A percentile compares a stretch with the other conserved stretches of the same genome.
These are phyloP conservation scores for Bremia lactucae DNA, from an alignment of 352 stramenopile genomes.

Conservation along the genomic window DNA sequence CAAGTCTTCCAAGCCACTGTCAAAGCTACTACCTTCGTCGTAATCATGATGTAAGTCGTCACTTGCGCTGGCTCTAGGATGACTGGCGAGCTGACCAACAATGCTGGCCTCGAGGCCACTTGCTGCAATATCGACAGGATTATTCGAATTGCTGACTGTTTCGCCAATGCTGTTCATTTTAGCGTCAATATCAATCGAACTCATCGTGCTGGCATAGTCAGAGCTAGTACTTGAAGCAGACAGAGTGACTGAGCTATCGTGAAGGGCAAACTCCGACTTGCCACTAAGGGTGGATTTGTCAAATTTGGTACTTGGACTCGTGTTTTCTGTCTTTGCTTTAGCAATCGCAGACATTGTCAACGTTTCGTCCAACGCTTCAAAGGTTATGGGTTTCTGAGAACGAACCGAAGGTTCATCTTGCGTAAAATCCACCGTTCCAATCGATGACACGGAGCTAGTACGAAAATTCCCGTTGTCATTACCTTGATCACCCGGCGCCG, in stretches of 20 bases:
- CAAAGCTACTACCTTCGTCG: slow-evolving; percentile 17
- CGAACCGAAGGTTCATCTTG: slow-evolving; percentile 27
- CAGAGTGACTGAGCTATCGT: slow-evolving; percentile 19
- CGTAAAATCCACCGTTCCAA: slow-evolving; percentile 50
- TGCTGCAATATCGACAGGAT: slow-evolving; percentile 3
- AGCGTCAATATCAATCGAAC: slow-evolving; percentile 24
- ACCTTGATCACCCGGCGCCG: slow-evolving; percentile 9
- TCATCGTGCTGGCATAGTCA: slow-evolving; percentile 24
- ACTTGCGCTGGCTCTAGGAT: slow-evolving; percentile 8
- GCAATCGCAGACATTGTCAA: slow-evolving; percentile 22
- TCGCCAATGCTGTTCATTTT: slow-evolving; percentile 7
- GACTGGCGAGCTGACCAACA: slow-evolving; percentile 4
- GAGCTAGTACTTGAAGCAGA: slow-evolving; percentile 12
- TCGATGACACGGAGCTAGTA: slow-evolving; percentile 31
- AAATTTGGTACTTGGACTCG: slow-evolving; percentile 1
- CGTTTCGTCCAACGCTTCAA: slow-evolving; percentile 28
- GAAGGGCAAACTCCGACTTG: slow-evolving; percentile 20
- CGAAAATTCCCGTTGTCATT: slow-evolving; percentile 13
- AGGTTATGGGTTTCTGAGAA: slow-evolving; percentile 10
- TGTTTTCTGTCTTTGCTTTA: slow-evolving; percentile 4
- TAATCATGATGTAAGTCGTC: slow-evolving; percentile 12
- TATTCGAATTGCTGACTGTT: slow-evolving; percentile 10
- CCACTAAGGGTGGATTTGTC: slow-evolving; percentile 11
- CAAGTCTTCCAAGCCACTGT: slow-evolving; percentile 18
- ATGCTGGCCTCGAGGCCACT: slow-evolving; percentile 9